Base-by-base conservation (phyloP, 2,329 filamentous ascomycete species). In the Purpureocillium takamizusanense region DNA sequence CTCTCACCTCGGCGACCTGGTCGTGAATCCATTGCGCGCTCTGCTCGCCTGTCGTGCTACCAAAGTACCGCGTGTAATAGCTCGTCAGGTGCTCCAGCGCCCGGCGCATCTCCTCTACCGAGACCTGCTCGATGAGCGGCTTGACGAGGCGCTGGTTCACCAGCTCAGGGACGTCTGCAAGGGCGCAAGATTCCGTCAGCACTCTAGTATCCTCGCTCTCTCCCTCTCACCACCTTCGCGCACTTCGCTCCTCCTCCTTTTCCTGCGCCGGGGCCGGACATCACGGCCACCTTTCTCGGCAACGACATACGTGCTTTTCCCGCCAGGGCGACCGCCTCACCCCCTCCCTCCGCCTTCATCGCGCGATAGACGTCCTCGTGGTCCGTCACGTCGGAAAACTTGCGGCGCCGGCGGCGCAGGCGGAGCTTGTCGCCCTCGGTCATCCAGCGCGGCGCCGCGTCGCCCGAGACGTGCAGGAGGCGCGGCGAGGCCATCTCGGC, bases 351-450 rank as follows among this genome's bases (percentile, higher is more conserved):
- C 4, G 47, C 30, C 6, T 41, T 39, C 45, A 9, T 54, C 40
- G n/a, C 51, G 41, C 7, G 46, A 37, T 60, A 59, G 33, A 76
- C 67, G 27, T 78, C 72, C 28, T 70, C 63, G 36, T 74, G 71
- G 41, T 80, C 70, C 11, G 82, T 86, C 46, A 86, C 77, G 57
- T 87, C 82, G 63, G 83, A 81, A 63, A 86, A 86, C 54, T 78
- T 82, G 49, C 74, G 68, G 42, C 78, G 77, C 55, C 79, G 73
- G 49, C 77, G 65, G 49, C 78, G 74, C 34, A 86, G 61, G 43
- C 69, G 70, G 74, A 82, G 80, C 61, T 86, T 87, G 58, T 86
- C 77, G 30, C 83, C 73, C 50, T 86, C 81, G 0, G 78, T 83
- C 33, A 86, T 75, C 79, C 81, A 86, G 59, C 67, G 62, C 11